These are phyloP conservation scores for Clausena lansium DNA, from an alignment of 345 rosid genomes.

Conservation along the genomic window DNA sequence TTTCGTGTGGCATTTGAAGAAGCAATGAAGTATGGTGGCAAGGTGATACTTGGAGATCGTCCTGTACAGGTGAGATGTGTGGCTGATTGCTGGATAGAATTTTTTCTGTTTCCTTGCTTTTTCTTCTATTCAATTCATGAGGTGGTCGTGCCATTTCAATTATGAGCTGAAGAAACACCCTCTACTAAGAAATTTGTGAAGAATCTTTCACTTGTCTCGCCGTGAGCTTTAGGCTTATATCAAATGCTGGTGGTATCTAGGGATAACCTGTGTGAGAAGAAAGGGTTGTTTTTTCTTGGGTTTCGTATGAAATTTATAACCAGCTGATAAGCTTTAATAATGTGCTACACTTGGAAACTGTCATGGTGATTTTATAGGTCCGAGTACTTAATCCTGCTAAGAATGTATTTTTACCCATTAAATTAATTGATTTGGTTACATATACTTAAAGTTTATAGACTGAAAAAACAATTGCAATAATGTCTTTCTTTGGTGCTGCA, in stretches of 20 bases:
- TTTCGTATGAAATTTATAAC: background rate
- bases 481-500: background rate
- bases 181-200: background rate
- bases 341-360: background rate
- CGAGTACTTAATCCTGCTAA: background rate
- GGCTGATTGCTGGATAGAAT: conserved; percentile 4
- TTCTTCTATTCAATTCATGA: background rate
- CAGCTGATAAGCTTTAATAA: background rate
- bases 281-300: background rate
- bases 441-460: background rate
- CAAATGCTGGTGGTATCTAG: background rate
- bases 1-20: conserved; percentile 93
- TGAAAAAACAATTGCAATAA: background rate
- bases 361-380: background rate
- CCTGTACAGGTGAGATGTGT: conserved; percentile 64
- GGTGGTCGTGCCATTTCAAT: background rate
- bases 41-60: conserved; percentile 92
- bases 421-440: background rate
- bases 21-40: conserved; percentile 77
- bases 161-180: background rate
- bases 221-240: background rate
- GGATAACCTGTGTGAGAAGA: background rate
- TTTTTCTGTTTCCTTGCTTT: background rate
- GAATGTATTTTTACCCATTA: background rate
- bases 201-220: background rate